Conservation (phyloP, 306 rosid species). For the Dicorynia guianensis region DNA sequence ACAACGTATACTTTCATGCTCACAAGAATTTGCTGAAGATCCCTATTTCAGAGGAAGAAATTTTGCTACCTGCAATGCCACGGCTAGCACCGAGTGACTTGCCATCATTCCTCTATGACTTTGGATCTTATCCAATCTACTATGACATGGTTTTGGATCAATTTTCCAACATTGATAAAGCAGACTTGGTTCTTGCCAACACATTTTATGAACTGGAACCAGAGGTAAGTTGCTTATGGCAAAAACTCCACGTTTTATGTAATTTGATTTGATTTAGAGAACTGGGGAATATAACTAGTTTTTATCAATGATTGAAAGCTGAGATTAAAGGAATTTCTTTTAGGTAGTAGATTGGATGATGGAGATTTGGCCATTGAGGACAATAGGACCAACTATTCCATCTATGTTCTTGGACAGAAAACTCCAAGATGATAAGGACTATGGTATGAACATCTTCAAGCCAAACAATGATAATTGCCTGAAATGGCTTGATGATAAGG, state of each 20-base stretch:
- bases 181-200: no score
- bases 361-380: slow-evolving; percentile 34
- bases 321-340: neutral
- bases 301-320: neutral
- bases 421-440: slow-evolving; percentile 28
- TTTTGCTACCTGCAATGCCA: slow-evolving; percentile 26
- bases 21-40: no score
- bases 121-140: slow-evolving; percentile 10
- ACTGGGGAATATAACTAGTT: no score
- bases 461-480: slow-evolving; percentile 17
- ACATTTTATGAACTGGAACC: slow-evolving; percentile 28
- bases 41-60: no score
- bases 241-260: no score
- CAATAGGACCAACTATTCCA: slow-evolving; percentile 45
- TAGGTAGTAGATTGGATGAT: slow-evolving; percentile 27
- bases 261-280: no score
- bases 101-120: slow-evolving; percentile 33
- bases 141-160: slow-evolving; percentile 15
- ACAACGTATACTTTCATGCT: no score
- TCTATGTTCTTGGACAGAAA: slow-evolving; percentile 41
- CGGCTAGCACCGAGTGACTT: slow-evolving; percentile 16
- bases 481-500: slow-evolving; percentile 20
- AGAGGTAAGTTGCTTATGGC: slow-evolving; percentile 11
- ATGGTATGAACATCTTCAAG: slow-evolving; percentile 26
- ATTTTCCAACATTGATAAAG: slow-evolving; percentile 20